Conservation (phyloP, 257 asterid species). For the Galeopsis tetrahit region DNA sequence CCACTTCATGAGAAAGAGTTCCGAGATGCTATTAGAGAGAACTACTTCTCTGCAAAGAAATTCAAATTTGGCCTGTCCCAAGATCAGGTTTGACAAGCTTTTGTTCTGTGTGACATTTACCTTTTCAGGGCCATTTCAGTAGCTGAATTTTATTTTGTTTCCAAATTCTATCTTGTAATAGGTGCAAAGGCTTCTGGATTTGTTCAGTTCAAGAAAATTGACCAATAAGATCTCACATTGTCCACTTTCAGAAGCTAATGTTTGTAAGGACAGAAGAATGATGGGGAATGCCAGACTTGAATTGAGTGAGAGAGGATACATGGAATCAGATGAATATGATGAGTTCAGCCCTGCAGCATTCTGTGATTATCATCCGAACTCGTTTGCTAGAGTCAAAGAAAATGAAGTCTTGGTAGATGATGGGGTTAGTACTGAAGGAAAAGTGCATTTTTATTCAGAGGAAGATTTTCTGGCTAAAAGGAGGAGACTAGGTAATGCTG, state of each 20-base stretch:
- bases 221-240: conserved; percentile 36
- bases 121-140: conserved; percentile 29
- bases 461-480: conserved; percentile 42
- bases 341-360: conserved; percentile 33
- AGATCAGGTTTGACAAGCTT: conserved; percentile 60
- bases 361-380: conserved; percentile 37
- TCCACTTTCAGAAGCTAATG: conserved; percentile 30
- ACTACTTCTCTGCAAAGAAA: conserved; percentile 65
- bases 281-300: conserved; percentile 36
- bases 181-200: conserved; percentile 65
- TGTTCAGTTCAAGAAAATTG: conserved; percentile 66
- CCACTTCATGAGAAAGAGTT: conserved; percentile 79
- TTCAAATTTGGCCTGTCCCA: conserved; percentile 74
- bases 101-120: conserved; percentile 20
- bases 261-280: conserved; percentile 40
- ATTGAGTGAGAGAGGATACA: conserved; percentile 34
- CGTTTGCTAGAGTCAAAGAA: conserved; percentile 35
- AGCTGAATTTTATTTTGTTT: conserved; percentile 27
- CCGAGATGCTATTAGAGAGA: conserved; percentile 64
- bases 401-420: conserved; percentile 38
- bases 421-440: conserved; percentile 39
- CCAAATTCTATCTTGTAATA: conserved; percentile 34
- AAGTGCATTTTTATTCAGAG: conserved; percentile 30
- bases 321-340: conserved; percentile 28
- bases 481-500: conserved; percentile 48